Evolutionary conservation across 306 rosid species (phyloP).

Genomic region (Styphnolobium japonicum): DNA sequence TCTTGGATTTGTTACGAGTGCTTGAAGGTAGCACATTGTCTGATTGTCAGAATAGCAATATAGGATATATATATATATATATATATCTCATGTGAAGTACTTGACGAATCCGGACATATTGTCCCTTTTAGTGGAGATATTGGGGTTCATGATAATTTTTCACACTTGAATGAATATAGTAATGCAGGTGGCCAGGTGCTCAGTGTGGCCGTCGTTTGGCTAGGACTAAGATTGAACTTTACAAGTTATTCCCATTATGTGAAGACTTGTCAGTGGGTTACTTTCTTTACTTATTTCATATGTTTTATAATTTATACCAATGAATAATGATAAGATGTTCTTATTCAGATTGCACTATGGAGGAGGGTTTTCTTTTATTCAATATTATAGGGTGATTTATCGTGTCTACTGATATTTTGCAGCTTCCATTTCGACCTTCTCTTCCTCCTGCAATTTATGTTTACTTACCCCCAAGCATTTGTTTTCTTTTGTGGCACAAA

Average conservation of each 20-base stretch:
- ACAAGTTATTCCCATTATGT: constrained; percentile 36
- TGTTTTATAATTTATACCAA: no score
- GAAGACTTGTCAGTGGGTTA: constrained; percentile 28
- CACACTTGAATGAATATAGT: constrained; percentile 45
- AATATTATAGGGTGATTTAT: constrained; percentile 30
- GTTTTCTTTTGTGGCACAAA: constrained; percentile 22
- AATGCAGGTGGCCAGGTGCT: constrained; percentile 53
- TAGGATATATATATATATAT: constrained; percentile 33
- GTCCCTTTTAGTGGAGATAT: constrained; percentile 48
- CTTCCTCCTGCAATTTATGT: constrained; percentile 25
- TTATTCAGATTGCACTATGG: constrained; percentile 18
- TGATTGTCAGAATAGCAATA: constrained; percentile 44
- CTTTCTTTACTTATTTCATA: constrained; percentile 24
- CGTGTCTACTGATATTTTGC: constrained; percentile 19
- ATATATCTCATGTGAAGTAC: no score
- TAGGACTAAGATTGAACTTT: constrained; percentile 43
- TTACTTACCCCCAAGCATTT: constrained; percentile 16
- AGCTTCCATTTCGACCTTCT: constrained; percentile 23
- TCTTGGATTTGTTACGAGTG: constrained; percentile 45
- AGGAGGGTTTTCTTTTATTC: constrained; percentile 13
- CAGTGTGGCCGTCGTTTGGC: constrained; percentile 42
- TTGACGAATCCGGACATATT: constrained; percentile 43
- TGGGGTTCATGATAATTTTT: constrained; percentile 53
- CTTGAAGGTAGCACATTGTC: constrained; percentile 48
- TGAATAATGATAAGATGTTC: constrained; percentile 22